These are phyloP conservation scores for Tuber melanosporum DNA, from an alignment of 495 filamentous ascomycete genomes.

Conservation along the genomic window DNA sequence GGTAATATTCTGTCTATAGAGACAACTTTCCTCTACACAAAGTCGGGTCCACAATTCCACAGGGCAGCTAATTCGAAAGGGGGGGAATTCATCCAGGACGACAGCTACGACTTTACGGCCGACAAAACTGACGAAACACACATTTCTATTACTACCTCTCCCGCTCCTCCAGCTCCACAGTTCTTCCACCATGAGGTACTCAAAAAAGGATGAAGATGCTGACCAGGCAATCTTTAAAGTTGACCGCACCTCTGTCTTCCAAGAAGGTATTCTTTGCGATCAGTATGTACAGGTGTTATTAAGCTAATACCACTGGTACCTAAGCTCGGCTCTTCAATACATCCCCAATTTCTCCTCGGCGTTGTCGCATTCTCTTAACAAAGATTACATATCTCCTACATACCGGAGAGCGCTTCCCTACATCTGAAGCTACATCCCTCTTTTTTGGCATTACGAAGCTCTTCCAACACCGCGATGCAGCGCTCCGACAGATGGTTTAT, in stretches of 20 bases:
- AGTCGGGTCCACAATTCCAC: not conserved
- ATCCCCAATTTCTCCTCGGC: constrained; percentile 87
- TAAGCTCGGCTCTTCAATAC: constrained; percentile 94
- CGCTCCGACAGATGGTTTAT: constrained; percentile 98
- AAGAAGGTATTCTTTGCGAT: constrained; percentile 67
- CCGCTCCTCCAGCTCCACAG: constrained; percentile 14
- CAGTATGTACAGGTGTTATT: constrained; percentile 11
- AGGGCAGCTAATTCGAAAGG: constrained; percentile 3
- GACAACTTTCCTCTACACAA: constrained; percentile 25
- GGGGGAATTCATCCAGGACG: constrained; percentile 29
- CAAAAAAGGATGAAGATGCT: constrained; percentile 97
- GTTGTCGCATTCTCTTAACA: constrained; percentile 90
- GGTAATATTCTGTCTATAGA: constrained; percentile 21
- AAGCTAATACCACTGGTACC: constrained; percentile 16
- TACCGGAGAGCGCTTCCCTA: constrained; percentile 93
- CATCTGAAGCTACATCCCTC: constrained; percentile 92
- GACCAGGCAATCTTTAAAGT: constrained; percentile 89
- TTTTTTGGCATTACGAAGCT: constrained; percentile 99
- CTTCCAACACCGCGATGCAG: constrained; percentile 98
- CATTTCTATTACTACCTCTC: constrained; percentile 13
- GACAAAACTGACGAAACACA: constrained; percentile 25
- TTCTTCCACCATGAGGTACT: constrained; percentile 68
- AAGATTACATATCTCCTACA: constrained; percentile 96
- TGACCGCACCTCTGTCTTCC: constrained; percentile 95
- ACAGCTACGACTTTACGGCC: constrained; percentile 12